These are phyloP conservation scores for Rhypophila decipiens DNA, from an alignment of 495 filamentous ascomycete genomes.

Conservation along the genomic window DNA sequence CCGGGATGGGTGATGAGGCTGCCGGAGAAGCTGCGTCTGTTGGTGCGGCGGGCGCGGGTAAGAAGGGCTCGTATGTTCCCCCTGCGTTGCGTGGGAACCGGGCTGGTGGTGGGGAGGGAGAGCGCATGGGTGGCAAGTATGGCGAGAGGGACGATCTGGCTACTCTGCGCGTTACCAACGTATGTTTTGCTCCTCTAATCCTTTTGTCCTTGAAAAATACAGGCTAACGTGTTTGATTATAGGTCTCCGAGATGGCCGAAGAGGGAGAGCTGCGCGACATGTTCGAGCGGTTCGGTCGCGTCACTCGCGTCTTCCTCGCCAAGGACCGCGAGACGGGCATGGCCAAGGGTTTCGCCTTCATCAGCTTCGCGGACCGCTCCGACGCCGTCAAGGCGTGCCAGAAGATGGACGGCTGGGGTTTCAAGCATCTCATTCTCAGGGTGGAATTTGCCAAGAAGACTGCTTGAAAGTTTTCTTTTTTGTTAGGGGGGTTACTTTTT, in stretches of 20 bases:
- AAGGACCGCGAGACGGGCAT: slow-evolving; percentile 92
- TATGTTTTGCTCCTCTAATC: slow-evolving; percentile 43
- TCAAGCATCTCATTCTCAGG: slow-evolving; percentile 81
- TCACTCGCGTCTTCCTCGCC: slow-evolving; percentile 93
- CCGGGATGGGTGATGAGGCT: slow-evolving; percentile 46
- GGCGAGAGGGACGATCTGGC: slow-evolving; percentile 93
- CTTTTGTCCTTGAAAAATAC: slow-evolving; percentile 9
- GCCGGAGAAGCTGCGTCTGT: slow-evolving; percentile 22
- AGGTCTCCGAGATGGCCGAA: slow-evolving; percentile 96
- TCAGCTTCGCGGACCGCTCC: slow-evolving; percentile 81
- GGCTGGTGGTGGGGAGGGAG: slow-evolving; percentile 55
- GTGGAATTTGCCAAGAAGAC: slow-evolving; percentile 90
- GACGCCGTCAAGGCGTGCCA: slow-evolving; percentile 89
- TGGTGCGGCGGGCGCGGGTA: slow-evolving; percentile 58
- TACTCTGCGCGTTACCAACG: slow-evolving; percentile 94
- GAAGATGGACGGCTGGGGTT: slow-evolving; percentile 97
- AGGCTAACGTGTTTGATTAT: slow-evolving; percentile 5
- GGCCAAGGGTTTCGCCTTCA: slow-evolving; percentile 98
- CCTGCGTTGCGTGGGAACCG: slow-evolving; percentile 79
- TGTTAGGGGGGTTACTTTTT: neutral
- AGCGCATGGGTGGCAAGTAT: slow-evolving; percentile 85
- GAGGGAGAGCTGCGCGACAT: slow-evolving; percentile 91
- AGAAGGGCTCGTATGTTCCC: slow-evolving; percentile 79
- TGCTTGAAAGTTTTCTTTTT: too few relatives aligned
- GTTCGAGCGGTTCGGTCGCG: slow-evolving; percentile 94